Conservation (phyloP, 2,329 filamentous ascomycete genomes). For the Fusarium papillatum region DNA sequence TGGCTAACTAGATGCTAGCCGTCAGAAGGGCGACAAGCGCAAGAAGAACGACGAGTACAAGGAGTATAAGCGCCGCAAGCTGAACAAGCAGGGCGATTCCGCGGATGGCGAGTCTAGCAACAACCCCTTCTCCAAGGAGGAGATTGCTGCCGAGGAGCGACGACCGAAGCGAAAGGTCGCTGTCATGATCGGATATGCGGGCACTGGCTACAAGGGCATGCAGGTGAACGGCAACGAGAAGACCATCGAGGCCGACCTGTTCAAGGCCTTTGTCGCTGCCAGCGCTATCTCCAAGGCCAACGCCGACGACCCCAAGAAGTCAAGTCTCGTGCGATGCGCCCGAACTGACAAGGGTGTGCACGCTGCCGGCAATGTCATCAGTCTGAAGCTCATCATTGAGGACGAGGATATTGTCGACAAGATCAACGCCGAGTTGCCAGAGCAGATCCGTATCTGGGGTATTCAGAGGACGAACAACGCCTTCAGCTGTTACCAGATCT, state of each 20-base stretch:
- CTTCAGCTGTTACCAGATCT: slow-evolving; percentile 95
- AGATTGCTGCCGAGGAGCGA: slow-evolving; percentile 89
- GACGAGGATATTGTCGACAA: slow-evolving; percentile 89
- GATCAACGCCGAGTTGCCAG: slow-evolving; percentile 88
- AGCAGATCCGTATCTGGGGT: slow-evolving; percentile 96
- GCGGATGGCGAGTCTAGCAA: slow-evolving; percentile 45
- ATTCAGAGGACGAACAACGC: slow-evolving; percentile 89
- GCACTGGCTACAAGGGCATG: slow-evolving; percentile 97
- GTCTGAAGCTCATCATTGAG: slow-evolving; percentile 95
- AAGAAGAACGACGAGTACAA: slow-evolving; percentile 55
- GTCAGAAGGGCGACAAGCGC: slow-evolving; percentile 54
- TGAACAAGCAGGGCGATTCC: slow-evolving; percentile 52
- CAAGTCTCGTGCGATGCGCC: slow-evolving; percentile 92
- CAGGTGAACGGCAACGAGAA: slow-evolving; percentile 88
- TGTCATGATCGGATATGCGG: slow-evolving; percentile 94
- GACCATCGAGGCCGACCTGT: slow-evolving; percentile 97
- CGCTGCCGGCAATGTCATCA: slow-evolving; percentile 95
- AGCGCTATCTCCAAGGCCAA: slow-evolving; percentile 98
- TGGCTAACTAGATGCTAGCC: slow-evolving; percentile 52
- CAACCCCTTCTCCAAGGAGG: slow-evolving; percentile 76
- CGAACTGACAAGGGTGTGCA: slow-evolving; percentile 98
- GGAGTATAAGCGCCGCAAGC: slow-evolving; percentile 58
- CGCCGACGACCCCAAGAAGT: slow-evolving; percentile 96
- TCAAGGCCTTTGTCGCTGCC: slow-evolving; percentile 90
- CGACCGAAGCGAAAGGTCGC: slow-evolving; percentile 97